These are phyloP conservation scores for Discostella stelligeroides DNA, from an alignment of 108 stramenopile genomes.

Conservation along the genomic window DNA sequence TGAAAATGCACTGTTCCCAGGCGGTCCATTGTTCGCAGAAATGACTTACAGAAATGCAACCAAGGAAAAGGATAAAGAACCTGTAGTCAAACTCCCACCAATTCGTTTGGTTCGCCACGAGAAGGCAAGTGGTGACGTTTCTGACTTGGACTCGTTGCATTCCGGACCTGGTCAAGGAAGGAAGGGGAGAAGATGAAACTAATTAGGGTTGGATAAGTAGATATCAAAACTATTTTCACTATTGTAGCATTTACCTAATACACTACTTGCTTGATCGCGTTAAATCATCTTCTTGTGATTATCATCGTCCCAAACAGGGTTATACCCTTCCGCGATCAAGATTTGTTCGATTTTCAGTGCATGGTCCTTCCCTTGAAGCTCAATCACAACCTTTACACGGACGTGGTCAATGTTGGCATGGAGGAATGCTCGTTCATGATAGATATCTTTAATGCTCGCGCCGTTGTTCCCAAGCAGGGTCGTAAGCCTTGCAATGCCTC, in stretches of 20 bases:
- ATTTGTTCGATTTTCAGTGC: slow-evolving; percentile 48
- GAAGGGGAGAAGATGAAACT: slow-evolving; percentile 1
- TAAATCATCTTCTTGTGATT: slow-evolving; percentile 9
- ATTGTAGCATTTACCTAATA: neutral
- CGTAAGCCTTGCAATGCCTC: slow-evolving; percentile 86
- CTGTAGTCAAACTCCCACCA: slow-evolving; percentile 23
- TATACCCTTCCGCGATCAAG: slow-evolving; percentile 38
- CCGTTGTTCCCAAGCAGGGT: slow-evolving; percentile 63
- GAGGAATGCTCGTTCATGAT: slow-evolving; percentile 98
- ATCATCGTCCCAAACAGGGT: slow-evolving; percentile 45
- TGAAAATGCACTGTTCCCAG: slow-evolving; percentile 22
- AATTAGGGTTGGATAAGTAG: neutral
- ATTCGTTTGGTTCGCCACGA: slow-evolving; percentile 11
- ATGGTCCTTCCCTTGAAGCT: slow-evolving; percentile 82
- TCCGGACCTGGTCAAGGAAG: slow-evolving; percentile 1
- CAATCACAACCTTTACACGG: slow-evolving; percentile 88
- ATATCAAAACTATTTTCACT: too few relatives aligned
- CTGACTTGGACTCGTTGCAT: slow-evolving; percentile 40
- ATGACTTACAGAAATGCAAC: slow-evolving; percentile 10
- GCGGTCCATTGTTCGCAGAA: slow-evolving; percentile 29
- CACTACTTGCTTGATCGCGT: too few relatives aligned
- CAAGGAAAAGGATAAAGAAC: slow-evolving; percentile 1
- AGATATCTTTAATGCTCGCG: slow-evolving; percentile 92
- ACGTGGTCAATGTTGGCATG: slow-evolving; percentile 91
- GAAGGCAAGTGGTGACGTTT: slow-evolving; percentile 27